Evolutionary conservation across 805 yeast species (phyloP).

Genomic region (Metschnikowia continentalis): DNA sequence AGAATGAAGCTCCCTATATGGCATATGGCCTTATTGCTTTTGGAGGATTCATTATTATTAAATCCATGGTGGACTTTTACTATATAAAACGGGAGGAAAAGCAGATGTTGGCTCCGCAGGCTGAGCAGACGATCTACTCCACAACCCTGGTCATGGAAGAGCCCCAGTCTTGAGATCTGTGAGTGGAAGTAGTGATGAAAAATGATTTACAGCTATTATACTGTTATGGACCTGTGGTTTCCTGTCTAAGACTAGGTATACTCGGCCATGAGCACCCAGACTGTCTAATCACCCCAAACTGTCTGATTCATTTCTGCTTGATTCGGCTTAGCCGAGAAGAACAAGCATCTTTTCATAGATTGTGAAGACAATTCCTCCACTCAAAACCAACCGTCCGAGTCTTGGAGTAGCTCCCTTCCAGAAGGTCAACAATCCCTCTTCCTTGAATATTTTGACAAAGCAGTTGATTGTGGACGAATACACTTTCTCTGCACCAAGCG

Average conservation of each 20-base stretch:
- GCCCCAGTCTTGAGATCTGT: conserved; percentile 3
- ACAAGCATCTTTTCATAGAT: conserved; percentile 87
- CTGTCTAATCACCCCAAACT: too few species aligned
- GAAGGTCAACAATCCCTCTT: conserved; percentile 86
- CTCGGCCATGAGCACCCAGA: not conserved
- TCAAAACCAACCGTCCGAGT: conserved; percentile 81
- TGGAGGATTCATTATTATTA: conserved; percentile 62
- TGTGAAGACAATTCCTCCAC: conserved; percentile 97
- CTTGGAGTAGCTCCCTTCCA: conserved; percentile 99
- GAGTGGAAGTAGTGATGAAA: too few species aligned
- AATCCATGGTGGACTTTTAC: conserved; percentile 67
- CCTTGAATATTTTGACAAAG: conserved; percentile 69
- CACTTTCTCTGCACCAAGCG: conserved; percentile 67
- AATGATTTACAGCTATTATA: not conserved
- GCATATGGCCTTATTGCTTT: conserved; percentile 61
- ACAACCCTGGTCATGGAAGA: conserved; percentile 11
- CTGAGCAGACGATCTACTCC: conserved; percentile 12
- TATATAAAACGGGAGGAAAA: conserved; percentile 75
- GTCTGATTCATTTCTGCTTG: too few species aligned
- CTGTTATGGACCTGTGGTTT: not conserved
- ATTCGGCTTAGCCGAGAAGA: conserved; percentile 37
- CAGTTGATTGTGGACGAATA: conserved; percentile 80
- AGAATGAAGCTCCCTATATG: conserved; percentile 40
- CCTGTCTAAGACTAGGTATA: not conserved
- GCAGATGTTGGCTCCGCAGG: conserved; percentile 47